Conservation (phyloP, 1,284 basidiomycete genomes). For the Chiua sp. region DNA sequence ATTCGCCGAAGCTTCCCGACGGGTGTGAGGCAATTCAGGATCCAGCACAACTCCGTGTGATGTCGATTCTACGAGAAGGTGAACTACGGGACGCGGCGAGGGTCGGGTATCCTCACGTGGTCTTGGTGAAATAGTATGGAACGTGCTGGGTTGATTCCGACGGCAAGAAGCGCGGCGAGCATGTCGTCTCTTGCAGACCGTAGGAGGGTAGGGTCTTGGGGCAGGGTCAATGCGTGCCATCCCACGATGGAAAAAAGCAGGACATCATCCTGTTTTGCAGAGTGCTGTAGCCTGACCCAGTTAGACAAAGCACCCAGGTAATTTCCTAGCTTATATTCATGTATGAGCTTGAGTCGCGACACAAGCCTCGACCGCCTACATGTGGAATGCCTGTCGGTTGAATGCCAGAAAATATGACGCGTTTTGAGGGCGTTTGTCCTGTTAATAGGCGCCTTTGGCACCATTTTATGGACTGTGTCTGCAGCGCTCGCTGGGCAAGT, state of each 20-base stretch:
- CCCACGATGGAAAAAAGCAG: slow-evolving; percentile 91
- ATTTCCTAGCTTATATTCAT: slow-evolving; percentile 78
- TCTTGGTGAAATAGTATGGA: slow-evolving; percentile 85
- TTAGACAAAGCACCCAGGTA: slow-evolving; percentile 90
- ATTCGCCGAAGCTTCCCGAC: slow-evolving; percentile 86
- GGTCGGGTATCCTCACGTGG: slow-evolving; percentile 57
- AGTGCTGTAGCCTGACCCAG: slow-evolving; percentile 84
- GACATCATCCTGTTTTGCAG: slow-evolving; percentile 60
- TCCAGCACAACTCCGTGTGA: slow-evolving; percentile 93
- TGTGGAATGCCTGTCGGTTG: slow-evolving; percentile 89
- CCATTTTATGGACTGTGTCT: slow-evolving; percentile 1
- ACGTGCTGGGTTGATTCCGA: slow-evolving; percentile 82
- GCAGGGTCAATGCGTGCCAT: slow-evolving; percentile 92
- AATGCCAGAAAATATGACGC: slow-evolving; percentile 80
- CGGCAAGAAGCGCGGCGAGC: slow-evolving; percentile 84
- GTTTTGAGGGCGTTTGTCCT: slow-evolving; percentile 8
- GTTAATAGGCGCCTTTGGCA: slow-evolving; percentile 6
- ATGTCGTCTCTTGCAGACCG: slow-evolving; percentile 73
- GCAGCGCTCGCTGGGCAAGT: slow-evolving; percentile 9
- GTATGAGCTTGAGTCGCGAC: slow-evolving; percentile 7
- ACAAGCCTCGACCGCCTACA: slow-evolving; percentile 48
- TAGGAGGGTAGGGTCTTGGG: slow-evolving; percentile 78
- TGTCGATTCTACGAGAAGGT: slow-evolving; percentile 65
- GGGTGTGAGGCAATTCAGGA: slow-evolving; percentile 85
- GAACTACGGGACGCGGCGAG: background rate